Evolutionary conservation across 306 rosid genomes (phyloP).

Genomic region (Ormosia semicastrata): DNA sequence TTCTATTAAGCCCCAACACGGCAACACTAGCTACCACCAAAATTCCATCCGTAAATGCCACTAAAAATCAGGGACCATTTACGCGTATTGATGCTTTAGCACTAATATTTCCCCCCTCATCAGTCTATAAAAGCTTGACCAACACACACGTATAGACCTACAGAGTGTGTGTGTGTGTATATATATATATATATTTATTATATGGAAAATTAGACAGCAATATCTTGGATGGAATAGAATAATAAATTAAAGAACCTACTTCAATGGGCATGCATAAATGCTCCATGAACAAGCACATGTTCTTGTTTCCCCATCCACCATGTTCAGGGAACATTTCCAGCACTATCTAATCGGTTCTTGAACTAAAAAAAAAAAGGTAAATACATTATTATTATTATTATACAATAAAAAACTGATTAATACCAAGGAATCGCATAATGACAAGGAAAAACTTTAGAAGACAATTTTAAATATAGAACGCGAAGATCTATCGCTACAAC

Average conservation of each 20-base stretch:
- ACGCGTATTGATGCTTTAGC: conserved; percentile 5
- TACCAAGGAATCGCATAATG: conserved; percentile 17
- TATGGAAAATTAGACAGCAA: conserved; percentile 28
- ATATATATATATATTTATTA: background rate
- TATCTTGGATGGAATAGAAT: conserved; percentile 24
- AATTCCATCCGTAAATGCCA: conserved; percentile 11
- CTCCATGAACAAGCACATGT: conserved; percentile 70
- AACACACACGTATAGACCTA: background rate
- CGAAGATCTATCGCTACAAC: conserved; percentile 20
- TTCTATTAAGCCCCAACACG: background rate
- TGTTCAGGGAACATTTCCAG: conserved; percentile 44
- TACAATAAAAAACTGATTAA: background rate
- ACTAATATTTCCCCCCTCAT: background rate
- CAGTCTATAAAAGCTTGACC: conserved; percentile 10
- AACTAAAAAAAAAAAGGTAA: background rate
- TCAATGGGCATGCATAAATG: conserved; percentile 54
- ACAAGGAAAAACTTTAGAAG: background rate
- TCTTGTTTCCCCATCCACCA: conserved; percentile 57
- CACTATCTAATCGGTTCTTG: conserved; percentile 33
- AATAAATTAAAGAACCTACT: conserved; percentile 27
- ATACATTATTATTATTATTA: background rate
- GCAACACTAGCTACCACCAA: conserved; percentile 2
- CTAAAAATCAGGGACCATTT: conserved; percentile 16
- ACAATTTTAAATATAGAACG: conserved; percentile 9
- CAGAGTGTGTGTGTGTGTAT: background rate